Evolutionary conservation across 768 basidiomycete species (phyloP).

Genomic region (Nevesoporus exiguus): DNA sequence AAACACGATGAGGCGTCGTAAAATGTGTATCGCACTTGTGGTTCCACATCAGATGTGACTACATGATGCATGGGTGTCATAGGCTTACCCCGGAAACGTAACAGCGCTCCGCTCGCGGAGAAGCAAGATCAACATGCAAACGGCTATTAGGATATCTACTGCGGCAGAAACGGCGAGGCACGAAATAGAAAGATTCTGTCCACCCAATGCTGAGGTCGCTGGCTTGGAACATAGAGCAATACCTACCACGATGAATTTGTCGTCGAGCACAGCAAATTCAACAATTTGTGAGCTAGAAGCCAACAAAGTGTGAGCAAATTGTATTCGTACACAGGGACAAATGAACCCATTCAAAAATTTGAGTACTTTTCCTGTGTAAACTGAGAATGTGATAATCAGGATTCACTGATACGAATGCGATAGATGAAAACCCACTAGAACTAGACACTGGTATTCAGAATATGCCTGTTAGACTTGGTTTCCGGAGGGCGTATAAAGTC

Average conservation of each 20-base stretch:
- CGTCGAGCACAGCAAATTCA: background rate
- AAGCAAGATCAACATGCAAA: conserved; percentile 8
- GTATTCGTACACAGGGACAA: background rate
- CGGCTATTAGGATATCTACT: conserved; percentile 5
- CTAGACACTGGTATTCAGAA: background rate
- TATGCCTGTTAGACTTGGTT: background rate
- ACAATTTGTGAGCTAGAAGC: background rate
- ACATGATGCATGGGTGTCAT: no score
- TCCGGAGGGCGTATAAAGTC: background rate
- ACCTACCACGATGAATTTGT: background rate
- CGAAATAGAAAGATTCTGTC: background rate
- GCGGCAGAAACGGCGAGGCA: background rate
- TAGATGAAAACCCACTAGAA: background rate
- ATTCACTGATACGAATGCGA: background rate
- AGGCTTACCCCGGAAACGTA: background rate
- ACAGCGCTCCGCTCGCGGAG: background rate
- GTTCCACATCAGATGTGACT: background rate
- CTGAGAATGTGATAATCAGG: background rate
- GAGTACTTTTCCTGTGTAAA: background rate
- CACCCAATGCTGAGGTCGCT: background rate
- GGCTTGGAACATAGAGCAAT: background rate
- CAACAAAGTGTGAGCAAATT: background rate
- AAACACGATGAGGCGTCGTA: background rate
- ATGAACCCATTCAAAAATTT: conserved; percentile 7
- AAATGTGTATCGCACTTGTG: conserved; percentile 2